phyloP scores from a whole-genome alignment of 2,329 filamentous ascomycete species.

The Grosmannia clavigera region DNA sequence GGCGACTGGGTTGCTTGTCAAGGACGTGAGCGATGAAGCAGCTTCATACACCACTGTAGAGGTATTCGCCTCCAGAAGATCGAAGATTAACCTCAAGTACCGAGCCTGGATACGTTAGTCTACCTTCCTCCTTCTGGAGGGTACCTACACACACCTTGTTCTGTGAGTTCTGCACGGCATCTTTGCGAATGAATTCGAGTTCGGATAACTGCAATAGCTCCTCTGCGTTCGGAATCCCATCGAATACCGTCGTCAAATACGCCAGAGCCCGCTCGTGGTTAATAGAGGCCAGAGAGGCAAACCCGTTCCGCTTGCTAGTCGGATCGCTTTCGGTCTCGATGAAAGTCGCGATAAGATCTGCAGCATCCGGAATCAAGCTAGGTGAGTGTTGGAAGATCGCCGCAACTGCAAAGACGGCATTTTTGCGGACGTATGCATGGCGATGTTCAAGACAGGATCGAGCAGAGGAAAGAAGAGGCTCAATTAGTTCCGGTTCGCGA shows the following conservation, averaged over 20 bases:
- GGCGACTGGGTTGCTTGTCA: constrained; percentile 93
- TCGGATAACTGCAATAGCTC: constrained; percentile 88
- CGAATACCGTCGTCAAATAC: constrained; percentile 81
- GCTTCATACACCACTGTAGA: constrained; percentile 97
- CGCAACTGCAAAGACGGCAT: constrained; percentile 87
- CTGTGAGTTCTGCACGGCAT: constrained; percentile 84
- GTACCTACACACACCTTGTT: constrained; percentile 58
- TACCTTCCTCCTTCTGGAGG: too few species aligned
- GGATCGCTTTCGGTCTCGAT: constrained; percentile 82
- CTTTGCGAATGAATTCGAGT: constrained; percentile 94
- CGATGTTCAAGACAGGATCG: constrained; percentile 88
- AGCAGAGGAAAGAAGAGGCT: constrained; percentile 85
- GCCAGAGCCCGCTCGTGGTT: constrained; percentile 85
- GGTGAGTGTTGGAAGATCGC: constrained; percentile 89
- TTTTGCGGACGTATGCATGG: constrained; percentile 96
- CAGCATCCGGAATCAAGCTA: constrained; percentile 84
- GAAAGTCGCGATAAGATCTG: constrained; percentile 83
- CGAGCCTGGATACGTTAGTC: constrained; percentile 47
- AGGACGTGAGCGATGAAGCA: constrained; percentile 81
- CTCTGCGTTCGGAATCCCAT: constrained; percentile 86
- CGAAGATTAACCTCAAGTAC: constrained; percentile 90
- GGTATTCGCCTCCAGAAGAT: constrained; percentile 81
- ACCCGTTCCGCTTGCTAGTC: constrained; percentile 96
- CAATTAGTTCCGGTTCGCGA: constrained; percentile 87
- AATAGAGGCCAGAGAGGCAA: constrained; percentile 80